A percentile compares a stretch with the other conserved stretches of the same genome.
Conservation (phyloP, 352 stramenopile species). For the Phytopythium montanum region DNA sequence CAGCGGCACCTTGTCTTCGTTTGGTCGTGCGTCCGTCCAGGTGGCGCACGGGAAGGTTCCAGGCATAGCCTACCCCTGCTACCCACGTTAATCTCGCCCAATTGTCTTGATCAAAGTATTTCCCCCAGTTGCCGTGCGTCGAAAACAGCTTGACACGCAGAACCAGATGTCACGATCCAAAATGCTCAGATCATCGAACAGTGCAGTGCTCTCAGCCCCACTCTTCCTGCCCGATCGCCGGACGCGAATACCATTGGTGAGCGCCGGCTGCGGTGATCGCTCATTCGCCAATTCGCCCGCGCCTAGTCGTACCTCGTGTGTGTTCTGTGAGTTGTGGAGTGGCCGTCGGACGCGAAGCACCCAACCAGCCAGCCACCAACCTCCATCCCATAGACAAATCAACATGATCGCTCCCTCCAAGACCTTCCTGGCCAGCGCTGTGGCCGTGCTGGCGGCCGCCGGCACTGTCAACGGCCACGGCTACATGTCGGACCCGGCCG, state of each 20-base stretch:
- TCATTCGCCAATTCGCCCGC: constrained; percentile 14
- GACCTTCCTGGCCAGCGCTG: constrained; percentile 17
- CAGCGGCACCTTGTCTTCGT: no score
- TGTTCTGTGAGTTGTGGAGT: neutral
- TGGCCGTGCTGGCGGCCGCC: constrained; percentile 9
- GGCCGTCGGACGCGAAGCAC: neutral
- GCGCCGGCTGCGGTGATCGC: no score
- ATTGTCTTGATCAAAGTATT: no score
- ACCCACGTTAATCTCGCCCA: no score
- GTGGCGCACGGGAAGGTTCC: no score
- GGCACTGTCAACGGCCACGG: constrained; percentile 17
- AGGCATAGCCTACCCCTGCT: no score
- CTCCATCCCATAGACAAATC: constrained; percentile 5
- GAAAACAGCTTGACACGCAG: neutral
- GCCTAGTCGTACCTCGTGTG: constrained; percentile 4
- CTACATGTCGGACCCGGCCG: constrained; percentile 21
- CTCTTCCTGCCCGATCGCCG: neutral
- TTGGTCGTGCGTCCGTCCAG: no score
- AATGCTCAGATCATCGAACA: neutral
- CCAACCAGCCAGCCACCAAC: constrained; percentile 5
- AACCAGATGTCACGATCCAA: neutral
- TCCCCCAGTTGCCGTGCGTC: neutral
- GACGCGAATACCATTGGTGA: neutral
- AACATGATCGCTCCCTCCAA: constrained; percentile 25
- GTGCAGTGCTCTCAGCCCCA: neutral